A percentile compares a stretch with the other conserved stretches of the same genome.
phyloP scores from a whole-genome alignment of 176 grass and related monocot genomes.

The Elymus sibiricus region DNA sequence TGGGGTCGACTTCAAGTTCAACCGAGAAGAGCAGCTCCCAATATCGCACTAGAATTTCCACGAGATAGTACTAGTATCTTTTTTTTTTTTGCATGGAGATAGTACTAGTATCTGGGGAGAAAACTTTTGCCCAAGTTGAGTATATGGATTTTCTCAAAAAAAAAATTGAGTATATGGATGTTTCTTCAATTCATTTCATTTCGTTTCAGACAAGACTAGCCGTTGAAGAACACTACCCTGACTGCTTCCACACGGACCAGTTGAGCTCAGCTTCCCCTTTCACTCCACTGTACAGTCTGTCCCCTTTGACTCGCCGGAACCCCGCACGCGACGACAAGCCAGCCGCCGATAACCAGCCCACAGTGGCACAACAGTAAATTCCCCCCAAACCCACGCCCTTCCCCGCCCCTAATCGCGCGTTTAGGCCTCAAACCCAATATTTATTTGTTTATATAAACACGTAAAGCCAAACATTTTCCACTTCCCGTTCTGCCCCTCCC shows the following conservation, averaged over 20 bases:
- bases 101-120: no score
- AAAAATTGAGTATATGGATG: no score
- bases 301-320: conserved; percentile 8
- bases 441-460: neutral
- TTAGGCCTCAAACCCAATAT: no score
- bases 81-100: no score
- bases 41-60: no score
- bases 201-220: neutral
- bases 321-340: neutral
- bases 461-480: neutral
- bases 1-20: no score
- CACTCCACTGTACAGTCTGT: neutral
- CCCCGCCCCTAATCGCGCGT: neutral
- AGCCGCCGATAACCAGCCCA: neutral
- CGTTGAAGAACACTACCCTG: neutral
- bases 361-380: conserved; percentile 9
- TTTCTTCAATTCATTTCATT: neutral
- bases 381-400: neutral
- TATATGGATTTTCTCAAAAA: no score
- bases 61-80: no score
- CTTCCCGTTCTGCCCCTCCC: conserved; percentile 17
- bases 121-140: no score
- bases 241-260: conserved; percentile 2
- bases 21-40: no score
- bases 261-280: neutral